phyloP scores from a whole-genome alignment of 331 rosid genomes.

The Acacia concinna region DNA sequence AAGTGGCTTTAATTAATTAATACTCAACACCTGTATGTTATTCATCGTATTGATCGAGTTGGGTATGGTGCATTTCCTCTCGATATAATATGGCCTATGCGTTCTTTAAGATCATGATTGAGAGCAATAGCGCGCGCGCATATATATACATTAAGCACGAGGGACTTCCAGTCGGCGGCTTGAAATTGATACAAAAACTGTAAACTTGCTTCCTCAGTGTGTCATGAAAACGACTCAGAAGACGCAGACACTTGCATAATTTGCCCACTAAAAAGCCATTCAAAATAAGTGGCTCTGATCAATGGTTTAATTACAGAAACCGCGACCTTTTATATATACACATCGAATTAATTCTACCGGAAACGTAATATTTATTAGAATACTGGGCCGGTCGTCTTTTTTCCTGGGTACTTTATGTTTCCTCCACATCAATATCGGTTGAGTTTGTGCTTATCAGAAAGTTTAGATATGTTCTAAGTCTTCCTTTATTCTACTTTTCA shows the following conservation, averaged over 20 bases:
- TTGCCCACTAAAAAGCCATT: background rate
- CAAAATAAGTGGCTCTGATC: background rate
- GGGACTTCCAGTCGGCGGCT: background rate
- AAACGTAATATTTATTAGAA: background rate
- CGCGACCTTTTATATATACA: background rate
- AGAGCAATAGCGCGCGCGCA: background rate
- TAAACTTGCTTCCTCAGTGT: background rate
- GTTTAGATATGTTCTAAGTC: background rate
- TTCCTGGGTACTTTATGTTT: too few species aligned
- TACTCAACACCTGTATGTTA: background rate
- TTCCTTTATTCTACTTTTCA: background rate
- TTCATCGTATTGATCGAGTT: background rate
- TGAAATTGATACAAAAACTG: background rate
- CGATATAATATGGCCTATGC: background rate
- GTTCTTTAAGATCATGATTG: conserved; percentile 12
- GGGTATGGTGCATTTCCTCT: background rate
- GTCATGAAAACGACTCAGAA: background rate
- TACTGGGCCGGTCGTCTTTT: too few species aligned
- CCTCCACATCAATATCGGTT: background rate
- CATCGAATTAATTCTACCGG: background rate
- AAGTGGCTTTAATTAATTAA: background rate
- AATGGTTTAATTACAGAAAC: background rate
- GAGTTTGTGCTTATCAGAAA: background rate
- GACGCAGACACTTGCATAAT: background rate
- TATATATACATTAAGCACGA: background rate